These are phyloP conservation scores for Cyberlindnera subsufficiens DNA, from an alignment of 805 yeast species.

Conservation along the genomic window DNA sequence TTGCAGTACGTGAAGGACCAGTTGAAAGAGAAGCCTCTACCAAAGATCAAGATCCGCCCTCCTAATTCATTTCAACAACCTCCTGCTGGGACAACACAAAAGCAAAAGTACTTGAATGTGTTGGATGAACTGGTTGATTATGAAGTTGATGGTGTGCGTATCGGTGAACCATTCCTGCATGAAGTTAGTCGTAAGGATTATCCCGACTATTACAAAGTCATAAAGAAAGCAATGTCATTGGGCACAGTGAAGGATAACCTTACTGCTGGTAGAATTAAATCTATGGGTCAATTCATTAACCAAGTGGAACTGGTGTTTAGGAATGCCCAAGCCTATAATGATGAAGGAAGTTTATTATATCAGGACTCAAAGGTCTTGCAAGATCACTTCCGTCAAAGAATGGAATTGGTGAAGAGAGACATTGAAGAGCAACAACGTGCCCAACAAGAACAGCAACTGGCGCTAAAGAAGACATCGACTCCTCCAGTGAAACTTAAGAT, in stretches of 20 bases:
- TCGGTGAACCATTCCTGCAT: conserved; percentile 69
- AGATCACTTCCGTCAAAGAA: conserved; percentile 40
- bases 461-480: not conserved
- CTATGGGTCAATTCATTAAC: conserved; percentile 52
- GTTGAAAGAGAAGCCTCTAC: conserved; percentile 34
- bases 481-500: conserved; percentile 11
- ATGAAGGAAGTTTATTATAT: conserved; percentile 63
- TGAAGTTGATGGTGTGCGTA: conserved; percentile 26
- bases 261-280: conserved; percentile 43
- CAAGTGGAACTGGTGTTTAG: conserved; percentile 60
- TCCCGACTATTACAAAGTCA: conserved; percentile 75
- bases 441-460: conserved; percentile 7
- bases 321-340: conserved; percentile 78
- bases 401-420: conserved; percentile 23
- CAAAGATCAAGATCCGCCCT: conserved; percentile 15
- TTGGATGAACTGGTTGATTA: conserved; percentile 17
- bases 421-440: conserved; percentile 8
- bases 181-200: conserved; percentile 64
- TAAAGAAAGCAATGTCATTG: conserved; percentile 72
- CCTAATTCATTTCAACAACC: conserved; percentile 1
- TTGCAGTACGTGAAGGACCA: conserved; percentile 51
- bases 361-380: conserved; percentile 63
- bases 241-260: conserved; percentile 49
- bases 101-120: conserved; percentile 11
- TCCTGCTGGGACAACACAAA: conserved; percentile 8